Percentiles rank a stretch among this genome's conserved stretches.
These are phyloP conservation scores for Peltaster fructicola DNA, from an alignment of 2,329 filamentous ascomycete species.

Conservation along the genomic window DNA sequence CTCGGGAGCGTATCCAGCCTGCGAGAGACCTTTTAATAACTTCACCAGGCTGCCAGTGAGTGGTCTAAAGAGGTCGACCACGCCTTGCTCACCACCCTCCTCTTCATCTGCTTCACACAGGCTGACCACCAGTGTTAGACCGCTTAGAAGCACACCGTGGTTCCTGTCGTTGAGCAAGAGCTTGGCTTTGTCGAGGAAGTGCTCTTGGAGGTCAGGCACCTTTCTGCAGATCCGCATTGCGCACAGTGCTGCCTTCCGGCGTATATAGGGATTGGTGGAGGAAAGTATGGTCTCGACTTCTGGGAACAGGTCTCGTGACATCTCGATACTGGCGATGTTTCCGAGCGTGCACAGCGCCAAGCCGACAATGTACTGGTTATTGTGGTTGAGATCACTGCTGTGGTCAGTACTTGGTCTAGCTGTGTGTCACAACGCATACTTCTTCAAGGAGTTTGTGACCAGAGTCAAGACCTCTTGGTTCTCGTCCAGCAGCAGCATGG, in stretches of 20 bases:
- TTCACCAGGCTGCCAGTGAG: conserved; percentile 74
- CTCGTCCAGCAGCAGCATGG: conserved; percentile 89
- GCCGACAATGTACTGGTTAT: conserved; percentile 96
- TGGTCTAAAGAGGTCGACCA: conserved; percentile 79
- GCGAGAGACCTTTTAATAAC: conserved; percentile 78
- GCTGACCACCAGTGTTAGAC: conserved; percentile 75
- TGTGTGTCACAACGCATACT: conserved; percentile 45
- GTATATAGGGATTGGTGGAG: conserved; percentile 94
- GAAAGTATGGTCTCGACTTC: conserved; percentile 87
- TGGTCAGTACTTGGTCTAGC: neutral
- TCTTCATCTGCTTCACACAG: conserved; percentile 90
- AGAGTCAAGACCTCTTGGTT: conserved; percentile 96
- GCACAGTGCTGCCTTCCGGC: conserved; percentile 92
- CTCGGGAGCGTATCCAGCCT: conserved; percentile 90
- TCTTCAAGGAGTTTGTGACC: conserved; percentile 94
- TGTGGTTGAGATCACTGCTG: conserved; percentile 76
- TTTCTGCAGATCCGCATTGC: conserved; percentile 98
- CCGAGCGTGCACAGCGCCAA: conserved; percentile 89
- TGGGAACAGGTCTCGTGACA: conserved; percentile 91
- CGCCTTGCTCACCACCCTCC: conserved; percentile 74
- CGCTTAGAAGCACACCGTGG: conserved; percentile 85
- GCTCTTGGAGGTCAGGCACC: conserved; percentile 90
- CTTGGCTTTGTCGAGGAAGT: conserved; percentile 89
- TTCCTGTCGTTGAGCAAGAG: conserved; percentile 80
- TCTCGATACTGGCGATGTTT: conserved; percentile 95